Conservation (phyloP, 495 filamentous ascomycete genomes). For the Hypomontagnella submonticulosa region DNA sequence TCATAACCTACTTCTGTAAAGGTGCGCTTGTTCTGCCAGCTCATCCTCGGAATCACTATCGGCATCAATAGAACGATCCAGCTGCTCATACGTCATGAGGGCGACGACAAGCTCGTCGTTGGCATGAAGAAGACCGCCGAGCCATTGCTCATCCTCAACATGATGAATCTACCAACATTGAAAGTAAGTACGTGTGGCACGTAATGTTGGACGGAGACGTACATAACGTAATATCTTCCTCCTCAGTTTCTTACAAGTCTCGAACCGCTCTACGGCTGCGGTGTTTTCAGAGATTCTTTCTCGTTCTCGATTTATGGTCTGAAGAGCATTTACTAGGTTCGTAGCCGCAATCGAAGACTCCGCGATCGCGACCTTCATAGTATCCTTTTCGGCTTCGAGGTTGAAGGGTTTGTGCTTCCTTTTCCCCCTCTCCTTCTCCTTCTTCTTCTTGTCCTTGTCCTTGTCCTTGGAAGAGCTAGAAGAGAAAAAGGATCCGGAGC, state of each 20-base stretch:
- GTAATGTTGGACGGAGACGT: constrained; percentile 33
- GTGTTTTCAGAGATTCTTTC: constrained; percentile 88
- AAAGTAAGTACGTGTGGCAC: constrained; percentile 18
- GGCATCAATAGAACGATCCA: constrained; percentile 94
- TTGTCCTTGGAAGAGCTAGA: constrained; percentile 45
- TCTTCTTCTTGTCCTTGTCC: constrained; percentile 62
- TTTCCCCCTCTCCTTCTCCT: constrained; percentile 59
- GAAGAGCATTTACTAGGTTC: constrained; percentile 88
- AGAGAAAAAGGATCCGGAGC: constrained; percentile 47
- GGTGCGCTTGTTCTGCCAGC: constrained; percentile 64
- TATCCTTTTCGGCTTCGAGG: constrained; percentile 85
- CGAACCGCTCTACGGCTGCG: constrained; percentile 79
- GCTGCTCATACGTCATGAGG: constrained; percentile 91
- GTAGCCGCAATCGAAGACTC: constrained; percentile 88
- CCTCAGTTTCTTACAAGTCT: constrained; percentile 84
- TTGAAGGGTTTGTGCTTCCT: constrained; percentile 73
- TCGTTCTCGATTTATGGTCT: constrained; percentile 89
- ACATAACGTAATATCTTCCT: constrained; percentile 87
- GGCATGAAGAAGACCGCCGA: constrained; percentile 81
- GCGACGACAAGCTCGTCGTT: constrained; percentile 91
- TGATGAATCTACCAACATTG: constrained; percentile 74
- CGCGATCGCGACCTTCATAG: constrained; percentile 84
- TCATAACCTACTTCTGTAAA: constrained; percentile 59
- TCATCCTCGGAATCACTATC: constrained; percentile 93
- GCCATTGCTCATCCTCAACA: constrained; percentile 83